Evolutionary conservation across 208 protist genomes (phyloP).

Genomic region (Balamuthia mandrillaris): DNA sequence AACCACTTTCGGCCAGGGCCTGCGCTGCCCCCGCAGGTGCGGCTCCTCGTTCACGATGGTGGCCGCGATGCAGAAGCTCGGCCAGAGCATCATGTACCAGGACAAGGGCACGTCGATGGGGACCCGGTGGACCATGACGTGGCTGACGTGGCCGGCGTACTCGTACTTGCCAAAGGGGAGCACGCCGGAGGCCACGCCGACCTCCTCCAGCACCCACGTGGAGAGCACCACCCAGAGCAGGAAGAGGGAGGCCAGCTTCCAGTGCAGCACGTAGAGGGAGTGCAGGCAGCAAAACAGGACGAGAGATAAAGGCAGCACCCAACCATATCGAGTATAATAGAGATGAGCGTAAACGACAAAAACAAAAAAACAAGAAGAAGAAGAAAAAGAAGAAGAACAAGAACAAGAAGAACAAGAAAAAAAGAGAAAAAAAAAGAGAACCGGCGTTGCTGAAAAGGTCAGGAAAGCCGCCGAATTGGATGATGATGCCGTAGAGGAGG

Average conservation of each 20-base stretch:
- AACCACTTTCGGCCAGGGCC: neutral
- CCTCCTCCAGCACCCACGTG: neutral
- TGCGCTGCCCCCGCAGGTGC: neutral
- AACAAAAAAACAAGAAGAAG: neutral
- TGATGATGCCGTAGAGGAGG: too few relatives aligned
- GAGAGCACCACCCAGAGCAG: neutral
- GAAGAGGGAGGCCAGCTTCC: neutral
- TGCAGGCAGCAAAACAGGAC: neutral
- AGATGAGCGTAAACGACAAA: too few relatives aligned
- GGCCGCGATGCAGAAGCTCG: constrained; percentile 12
- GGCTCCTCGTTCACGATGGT: neutral
- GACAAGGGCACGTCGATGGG: constrained; percentile 22
- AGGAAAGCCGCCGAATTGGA: too few relatives aligned
- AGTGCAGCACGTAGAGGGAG: constrained; percentile 16
- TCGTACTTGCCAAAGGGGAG: neutral
- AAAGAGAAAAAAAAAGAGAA: too few relatives aligned
- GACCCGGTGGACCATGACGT: too few relatives aligned
- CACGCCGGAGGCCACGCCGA: neutral
- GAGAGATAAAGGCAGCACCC: neutral
- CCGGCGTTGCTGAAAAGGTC: too few relatives aligned
- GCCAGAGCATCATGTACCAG: constrained; percentile 42
- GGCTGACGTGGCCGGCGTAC: neutral
- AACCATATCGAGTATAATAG: too few relatives aligned
- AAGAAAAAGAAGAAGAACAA: constrained; percentile 1
- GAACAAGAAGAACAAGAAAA: neutral